Evolutionary conservation across 2,329 filamentous ascomycete species (phyloP).

Genomic region (Myotisia sp.): DNA sequence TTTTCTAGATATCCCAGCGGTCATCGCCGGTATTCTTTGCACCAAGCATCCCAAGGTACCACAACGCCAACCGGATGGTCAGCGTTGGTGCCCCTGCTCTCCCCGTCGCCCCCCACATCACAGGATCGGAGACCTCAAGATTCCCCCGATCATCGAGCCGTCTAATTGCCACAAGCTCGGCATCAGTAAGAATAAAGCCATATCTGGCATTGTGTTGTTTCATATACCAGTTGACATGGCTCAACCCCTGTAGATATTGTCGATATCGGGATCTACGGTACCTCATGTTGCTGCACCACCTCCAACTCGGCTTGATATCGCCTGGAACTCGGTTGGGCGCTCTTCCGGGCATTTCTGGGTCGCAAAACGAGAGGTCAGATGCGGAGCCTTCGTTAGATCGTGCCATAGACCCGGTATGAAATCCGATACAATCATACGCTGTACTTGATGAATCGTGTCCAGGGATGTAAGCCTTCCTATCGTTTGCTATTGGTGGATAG

Average conservation of each 20-base stretch:
- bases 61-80: constrained; percentile 9
- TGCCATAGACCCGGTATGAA: no score
- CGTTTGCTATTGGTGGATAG: no score
- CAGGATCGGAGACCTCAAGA: background rate
- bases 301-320: constrained; percentile 9
- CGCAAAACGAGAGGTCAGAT: no score
- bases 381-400: no score
- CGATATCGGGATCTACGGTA: background rate
- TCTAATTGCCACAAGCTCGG: constrained; percentile 8
- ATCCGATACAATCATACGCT: no score
- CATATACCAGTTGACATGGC: constrained; percentile 10
- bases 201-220: constrained; percentile 9
- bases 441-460: no score
- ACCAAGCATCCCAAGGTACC: constrained; percentile 9
- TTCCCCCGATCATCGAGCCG: constrained; percentile 1
- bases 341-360: no score
- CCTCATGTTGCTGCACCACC: constrained; percentile 4
- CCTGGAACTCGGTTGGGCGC: constrained; percentile 8
- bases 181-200: constrained; percentile 8
- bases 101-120: background rate
- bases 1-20: no score
- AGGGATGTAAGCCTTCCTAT: no score
- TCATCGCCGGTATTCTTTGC: background rate
- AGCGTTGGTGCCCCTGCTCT: constrained; percentile 5
- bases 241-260: constrained; percentile 8